Conservation (phyloP, 805 yeast genomes). For the Candida broadrunensis region DNA sequence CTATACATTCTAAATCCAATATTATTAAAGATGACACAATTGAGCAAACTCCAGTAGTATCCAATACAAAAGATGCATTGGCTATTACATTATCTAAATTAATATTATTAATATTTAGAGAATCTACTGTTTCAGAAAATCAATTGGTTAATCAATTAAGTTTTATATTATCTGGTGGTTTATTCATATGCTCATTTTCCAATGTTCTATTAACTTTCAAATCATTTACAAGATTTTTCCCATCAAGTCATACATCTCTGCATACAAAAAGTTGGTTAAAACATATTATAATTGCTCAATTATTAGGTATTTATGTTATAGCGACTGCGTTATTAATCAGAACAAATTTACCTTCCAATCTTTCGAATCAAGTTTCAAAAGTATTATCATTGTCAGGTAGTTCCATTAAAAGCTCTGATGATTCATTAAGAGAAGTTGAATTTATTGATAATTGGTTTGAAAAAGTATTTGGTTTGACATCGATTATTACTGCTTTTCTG, state of each 20-base stretch:
- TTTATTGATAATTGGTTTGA: slow-evolving; percentile 54
- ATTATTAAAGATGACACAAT: neutral
- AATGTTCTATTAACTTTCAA: slow-evolving; percentile 61
- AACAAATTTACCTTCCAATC: slow-evolving; percentile 44
- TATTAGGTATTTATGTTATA: slow-evolving; percentile 49
- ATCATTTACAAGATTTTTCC: slow-evolving; percentile 40
- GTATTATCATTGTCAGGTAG: slow-evolving; percentile 36
- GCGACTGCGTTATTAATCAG: slow-evolving; percentile 51
- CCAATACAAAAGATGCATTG: slow-evolving; percentile 36
- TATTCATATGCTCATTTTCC: slow-evolving; percentile 62
- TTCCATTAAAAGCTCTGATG: slow-evolving; percentile 12
- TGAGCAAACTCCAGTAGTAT: neutral
- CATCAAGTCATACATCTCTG: slow-evolving; percentile 14
- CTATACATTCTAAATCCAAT: neutral
- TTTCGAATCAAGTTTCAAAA: slow-evolving; percentile 38
- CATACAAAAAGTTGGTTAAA: slow-evolving; percentile 28
- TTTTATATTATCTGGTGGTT: slow-evolving; percentile 53
- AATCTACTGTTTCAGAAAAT: slow-evolving; percentile 31
- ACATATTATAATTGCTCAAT: slow-evolving; percentile 40
- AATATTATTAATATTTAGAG: slow-evolving; percentile 21
- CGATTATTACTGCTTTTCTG: slow-evolving; percentile 29
- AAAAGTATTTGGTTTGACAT: slow-evolving; percentile 45
- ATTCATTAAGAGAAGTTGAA: slow-evolving; percentile 32
- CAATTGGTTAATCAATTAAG: slow-evolving; percentile 45
- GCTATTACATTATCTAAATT: slow-evolving; percentile 48